Evolutionary conservation across 164 flowering plant genomes (phyloP), one percentile per base, ranked within the genome.

Genomic region (Stephania cephalantha): DNA sequence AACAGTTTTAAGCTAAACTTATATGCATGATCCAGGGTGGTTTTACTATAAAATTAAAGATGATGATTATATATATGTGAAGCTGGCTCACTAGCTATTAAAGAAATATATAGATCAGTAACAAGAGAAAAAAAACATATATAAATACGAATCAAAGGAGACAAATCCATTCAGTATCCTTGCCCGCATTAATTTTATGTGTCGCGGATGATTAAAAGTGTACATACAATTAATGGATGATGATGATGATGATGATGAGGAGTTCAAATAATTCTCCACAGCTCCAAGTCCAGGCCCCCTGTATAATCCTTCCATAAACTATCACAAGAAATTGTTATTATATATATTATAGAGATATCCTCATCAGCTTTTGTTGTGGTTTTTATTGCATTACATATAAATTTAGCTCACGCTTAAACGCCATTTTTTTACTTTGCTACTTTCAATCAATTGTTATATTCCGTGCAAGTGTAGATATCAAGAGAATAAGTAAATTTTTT

Each of bases 231-330:
- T 35, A 58, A 58, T 58, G 65, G 22, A 25, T n/a, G n/a, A 25
- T 25, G 25, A 25, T 25, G 0, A 25, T 25, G 25, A 13, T 6
- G 65, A 58, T 53, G 61, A 53, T 13, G 61, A 53, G 29, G 69
- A 30, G 18, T 25, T 66, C 17, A 66, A 67, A 75, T 71, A 74
- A 75, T 75, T 70, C 80, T 58, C 68, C 30, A 15, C 50, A 68
- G 74, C 68, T 70, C 71, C 13, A 8, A 69, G 29, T 66, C 30
- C 42, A 35, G 42, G 42, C 42, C 42, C 42, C 42, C 42, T 35
- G 29, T 25, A 48, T 29, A 31, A 18, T 45, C 58, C 42, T 45
- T 15, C 29, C 10, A 25, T 5, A 58, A 58, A 69, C 44, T 25
- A 46, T 35, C 42, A 70, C 12, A 61, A 25, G n/a, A 71, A 4